Evolutionary conservation across 768 basidiomycete genomes (phyloP).

Genomic region (Boletus tylopilopsis): DNA sequence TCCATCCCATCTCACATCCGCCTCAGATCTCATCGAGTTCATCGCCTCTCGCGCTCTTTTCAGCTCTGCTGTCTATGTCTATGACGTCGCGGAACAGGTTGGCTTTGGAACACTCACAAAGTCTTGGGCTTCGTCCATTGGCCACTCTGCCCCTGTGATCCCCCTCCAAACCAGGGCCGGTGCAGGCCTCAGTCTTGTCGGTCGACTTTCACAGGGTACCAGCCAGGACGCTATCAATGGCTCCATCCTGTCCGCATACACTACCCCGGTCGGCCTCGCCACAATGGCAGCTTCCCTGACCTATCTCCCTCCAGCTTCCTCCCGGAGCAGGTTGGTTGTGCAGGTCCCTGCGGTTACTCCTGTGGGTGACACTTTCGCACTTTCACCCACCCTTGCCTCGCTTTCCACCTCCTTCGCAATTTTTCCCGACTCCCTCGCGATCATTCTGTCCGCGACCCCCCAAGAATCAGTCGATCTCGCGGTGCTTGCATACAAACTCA

Average conservation of each 20-base stretch:
- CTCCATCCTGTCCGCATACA: conserved; percentile 71
- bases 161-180: conserved; percentile 80
- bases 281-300: conserved; percentile 78
- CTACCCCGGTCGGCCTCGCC: conserved; percentile 78
- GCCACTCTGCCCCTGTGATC: conserved; percentile 51
- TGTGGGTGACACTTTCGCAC: conserved; percentile 58
- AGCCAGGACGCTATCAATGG: conserved; percentile 61
- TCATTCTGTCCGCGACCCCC: conserved; percentile 81
- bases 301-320: conserved; percentile 61
- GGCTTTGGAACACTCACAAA: conserved; percentile 76
- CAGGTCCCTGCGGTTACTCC: conserved; percentile 78
- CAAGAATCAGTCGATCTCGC: conserved; percentile 81
- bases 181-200: conserved; percentile 76
- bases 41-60: conserved; percentile 52
- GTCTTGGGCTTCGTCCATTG: conserved; percentile 48
- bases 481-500: conserved; percentile 66
- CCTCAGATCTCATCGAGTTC: conserved; percentile 66
- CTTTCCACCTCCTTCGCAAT: conserved; percentile 57
- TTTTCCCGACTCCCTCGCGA: conserved; percentile 61
- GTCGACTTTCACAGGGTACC: conserved; percentile 75
- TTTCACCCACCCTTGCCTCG: conserved; percentile 74
- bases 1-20: conserved; percentile 29
- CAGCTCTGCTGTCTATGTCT: conserved; percentile 72
- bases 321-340: conserved; percentile 68
- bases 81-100: conserved; percentile 80